phyloP scores from a whole-genome alignment of 768 basidiomycete species.

The Boletus insuetus region DNA sequence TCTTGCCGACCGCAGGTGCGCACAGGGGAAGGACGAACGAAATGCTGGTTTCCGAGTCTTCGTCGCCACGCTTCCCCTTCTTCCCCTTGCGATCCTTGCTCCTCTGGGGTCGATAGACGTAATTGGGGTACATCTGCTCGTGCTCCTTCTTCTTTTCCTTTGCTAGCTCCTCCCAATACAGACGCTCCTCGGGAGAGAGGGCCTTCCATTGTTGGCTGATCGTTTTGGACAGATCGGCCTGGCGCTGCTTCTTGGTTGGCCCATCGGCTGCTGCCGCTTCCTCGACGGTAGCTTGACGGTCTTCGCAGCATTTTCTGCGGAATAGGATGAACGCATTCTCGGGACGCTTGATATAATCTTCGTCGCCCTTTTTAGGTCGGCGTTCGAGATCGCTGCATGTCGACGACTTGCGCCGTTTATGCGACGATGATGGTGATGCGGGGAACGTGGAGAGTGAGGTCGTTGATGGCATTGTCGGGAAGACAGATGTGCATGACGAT shows the following conservation, averaged over 20 bases:
- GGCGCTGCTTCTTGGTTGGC: conserved; percentile 68
- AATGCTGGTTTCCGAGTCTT: conserved; percentile 56
- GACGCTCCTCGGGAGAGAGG: conserved; percentile 60
- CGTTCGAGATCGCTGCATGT: conserved; percentile 49
- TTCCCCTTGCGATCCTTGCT: conserved; percentile 46
- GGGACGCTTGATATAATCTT: conserved; percentile 80
- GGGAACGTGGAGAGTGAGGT: conserved; percentile 34
- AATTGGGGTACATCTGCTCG: conserved; percentile 69
- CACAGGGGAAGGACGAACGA: conserved; percentile 41
- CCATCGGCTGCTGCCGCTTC: conserved; percentile 37
- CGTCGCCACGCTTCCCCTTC: conserved; percentile 37
- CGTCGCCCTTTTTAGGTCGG: conserved; percentile 62
- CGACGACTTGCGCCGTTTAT: conserved; percentile 53
- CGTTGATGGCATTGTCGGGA: conserved; percentile 37
- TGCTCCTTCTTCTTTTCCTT: conserved; percentile 82
- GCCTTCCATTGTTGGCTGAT: conserved; percentile 81
- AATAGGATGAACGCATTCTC: conserved; percentile 86
- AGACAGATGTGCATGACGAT: conserved; percentile 42
- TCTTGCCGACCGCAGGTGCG: conserved; percentile 42
- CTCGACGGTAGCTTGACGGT: conserved; percentile 56
- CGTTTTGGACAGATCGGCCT: conserved; percentile 77
- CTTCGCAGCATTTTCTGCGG: conserved; percentile 75
- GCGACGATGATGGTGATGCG: conserved; percentile 33
- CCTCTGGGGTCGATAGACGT: conserved; percentile 76
- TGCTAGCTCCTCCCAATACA: conserved; percentile 73